Conservation (phyloP, 805 yeast species). For the Metschnikowia vanudenii region DNA sequence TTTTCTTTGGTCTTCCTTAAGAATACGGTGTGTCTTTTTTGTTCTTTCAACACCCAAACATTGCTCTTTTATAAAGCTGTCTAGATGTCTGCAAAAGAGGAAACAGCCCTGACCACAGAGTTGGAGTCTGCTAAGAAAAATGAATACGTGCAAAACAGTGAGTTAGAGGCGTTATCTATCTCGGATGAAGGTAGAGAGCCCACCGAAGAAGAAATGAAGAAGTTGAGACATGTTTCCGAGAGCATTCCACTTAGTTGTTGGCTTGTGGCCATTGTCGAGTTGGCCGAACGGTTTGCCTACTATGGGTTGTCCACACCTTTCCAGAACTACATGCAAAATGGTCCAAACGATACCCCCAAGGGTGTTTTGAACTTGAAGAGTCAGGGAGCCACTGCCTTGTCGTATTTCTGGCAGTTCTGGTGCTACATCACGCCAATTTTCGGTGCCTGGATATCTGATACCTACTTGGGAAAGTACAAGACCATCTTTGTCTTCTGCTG, state of each 20-base stretch:
- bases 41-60: too few species aligned
- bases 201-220: constrained; percentile 52
- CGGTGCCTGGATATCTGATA: constrained; percentile 76
- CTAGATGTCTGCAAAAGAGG: constrained; percentile 11
- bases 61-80: too few species aligned
- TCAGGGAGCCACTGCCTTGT: constrained; percentile 66
- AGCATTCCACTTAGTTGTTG: constrained; percentile 54
- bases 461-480: constrained; percentile 67
- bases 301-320: constrained; percentile 76
- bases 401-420: constrained; percentile 78
- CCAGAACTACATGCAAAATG: constrained; percentile 73
- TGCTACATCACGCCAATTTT: constrained; percentile 76
- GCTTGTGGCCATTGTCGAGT: constrained; percentile 69
- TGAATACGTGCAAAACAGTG: constrained; percentile 8
- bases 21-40: neutral
- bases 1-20: neutral
- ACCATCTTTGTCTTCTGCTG: constrained; percentile 62
- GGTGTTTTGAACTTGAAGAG: constrained; percentile 63
- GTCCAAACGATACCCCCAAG: constrained; percentile 35
- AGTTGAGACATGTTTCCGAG: constrained; percentile 53
- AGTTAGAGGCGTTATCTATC: constrained; percentile 13
- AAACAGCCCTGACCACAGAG: constrained; percentile 7
- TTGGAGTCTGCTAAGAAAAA: constrained; percentile 7
- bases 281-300: constrained; percentile 78
- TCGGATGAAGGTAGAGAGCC: constrained; percentile 42